Base-by-base conservation (phyloP, 2,329 filamentous ascomycete genomes). In the Fusarium graminum region DNA sequence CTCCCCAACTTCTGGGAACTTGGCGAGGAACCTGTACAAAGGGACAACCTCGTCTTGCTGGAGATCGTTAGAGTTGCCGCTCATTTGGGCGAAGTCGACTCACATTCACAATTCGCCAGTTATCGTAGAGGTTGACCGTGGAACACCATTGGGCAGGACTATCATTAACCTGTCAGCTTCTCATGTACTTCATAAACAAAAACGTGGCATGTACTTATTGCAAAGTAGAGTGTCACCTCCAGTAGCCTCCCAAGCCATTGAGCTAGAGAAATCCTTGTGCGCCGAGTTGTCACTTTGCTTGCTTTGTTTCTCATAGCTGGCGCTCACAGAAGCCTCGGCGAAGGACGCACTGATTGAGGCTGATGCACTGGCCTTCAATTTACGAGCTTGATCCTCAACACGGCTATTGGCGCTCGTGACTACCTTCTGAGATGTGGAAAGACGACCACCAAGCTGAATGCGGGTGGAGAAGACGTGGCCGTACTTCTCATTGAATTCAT, bases 221-320 rank as follows among this genome's bases (percentile, higher is more conserved):
- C 41, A 44, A 29, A 44, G 26, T 9, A 44, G n/a, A 17, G 41
- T 44, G 11, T 44, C 41, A 1, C 41, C 41, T 44, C 41, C 41
- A 7, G 41, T 44, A 4, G 41, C 41, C 4, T 44, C 41, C 41
- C 41, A 44, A 4, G 41, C 41, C 41, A 44, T 44, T 0, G 41
- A 44, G 3, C 7, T 44, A 3, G n/a, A 7, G 13, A 19, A n/a
- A 14, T 19, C 17, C 25, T 14, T 41, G 0, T 14, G 9, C 8
- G 13, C 16, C 4, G 39, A 41, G 19, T 11, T 41, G 22, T 22
- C 4, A 41, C 19, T 25, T 14, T 41, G 6, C 12, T 41, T 41
- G 12, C 39, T 41, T 25, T 41, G 39, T 9, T 14, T 26, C 9
- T 41, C 39, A 8, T 41, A 11, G 19, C 39, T 41, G 14, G 19